phyloP scores from a whole-genome alignment of 495 filamentous ascomycete species.

The Evernia prunastri region DNA sequence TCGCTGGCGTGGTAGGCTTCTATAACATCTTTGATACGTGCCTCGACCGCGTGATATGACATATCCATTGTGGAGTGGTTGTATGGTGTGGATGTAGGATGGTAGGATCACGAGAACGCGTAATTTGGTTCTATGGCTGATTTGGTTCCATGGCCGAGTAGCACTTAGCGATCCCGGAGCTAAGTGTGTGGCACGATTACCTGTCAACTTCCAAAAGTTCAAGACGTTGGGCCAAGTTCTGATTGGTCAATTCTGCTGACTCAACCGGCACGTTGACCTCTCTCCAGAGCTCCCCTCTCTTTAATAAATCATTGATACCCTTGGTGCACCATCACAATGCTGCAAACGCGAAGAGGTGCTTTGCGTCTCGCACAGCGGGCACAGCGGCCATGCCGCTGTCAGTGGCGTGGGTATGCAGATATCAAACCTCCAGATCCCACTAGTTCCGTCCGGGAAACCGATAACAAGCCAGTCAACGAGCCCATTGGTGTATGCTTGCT shows the following conservation, averaged over 20 bases:
- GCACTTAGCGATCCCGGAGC: too few species aligned
- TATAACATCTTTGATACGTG: too few species aligned
- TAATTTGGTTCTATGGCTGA: too few species aligned
- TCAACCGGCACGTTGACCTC: constrained; percentile 1
- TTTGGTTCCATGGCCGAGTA: too few species aligned
- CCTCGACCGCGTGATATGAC: too few species aligned
- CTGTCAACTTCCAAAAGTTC: background rate
- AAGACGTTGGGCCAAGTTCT: background rate
- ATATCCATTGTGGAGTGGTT: too few species aligned
- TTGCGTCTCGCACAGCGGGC: constrained; percentile 9
- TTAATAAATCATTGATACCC: constrained; percentile 5
- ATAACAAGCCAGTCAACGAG: constrained; percentile 1
- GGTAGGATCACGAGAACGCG: too few species aligned
- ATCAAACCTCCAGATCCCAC: constrained; percentile 17
- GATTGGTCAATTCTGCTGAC: constrained; percentile 16
- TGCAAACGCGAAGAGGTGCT: constrained; percentile 13
- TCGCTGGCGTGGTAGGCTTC: too few species aligned
- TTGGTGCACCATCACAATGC: constrained; percentile 9
- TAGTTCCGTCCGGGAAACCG: constrained; percentile 3
- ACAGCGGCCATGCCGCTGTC: constrained; percentile 6
- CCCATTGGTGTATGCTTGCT: constrained; percentile 9
- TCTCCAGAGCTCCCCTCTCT: background rate
- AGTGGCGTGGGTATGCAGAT: constrained; percentile 19
- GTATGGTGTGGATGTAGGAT: too few species aligned
- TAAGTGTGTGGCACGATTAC: too few species aligned